Evolutionary conservation across 495 filamentous ascomycete species (phyloP), one percentile per base, ranked within the genome.

Genomic region (Astrocystis sublimbata): DNA sequence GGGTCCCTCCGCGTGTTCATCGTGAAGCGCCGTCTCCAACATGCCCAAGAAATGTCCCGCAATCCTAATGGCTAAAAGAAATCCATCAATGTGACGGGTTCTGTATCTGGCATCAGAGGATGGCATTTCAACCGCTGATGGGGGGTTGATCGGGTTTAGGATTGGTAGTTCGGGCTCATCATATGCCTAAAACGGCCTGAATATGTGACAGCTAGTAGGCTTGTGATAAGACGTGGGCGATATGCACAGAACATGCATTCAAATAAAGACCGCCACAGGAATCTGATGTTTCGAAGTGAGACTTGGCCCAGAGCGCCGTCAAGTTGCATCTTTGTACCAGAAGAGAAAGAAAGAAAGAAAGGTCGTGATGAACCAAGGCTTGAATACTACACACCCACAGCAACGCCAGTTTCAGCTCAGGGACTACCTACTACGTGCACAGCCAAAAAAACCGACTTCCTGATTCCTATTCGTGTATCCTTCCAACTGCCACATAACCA

Each of bases 371-470:
- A n/a, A n/a, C n/a, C n/a, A n/a, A 57, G 40, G 51, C 40, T 45
- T 45, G 54, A 43, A 10, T 38, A 12, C 57, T 42, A n/a, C 58
- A 33, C 47, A 45, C 38, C 23, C 35, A 53, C 47, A 46, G 9
- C 13, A 6, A 61, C 36, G 36, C 47, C 41, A 4, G 40, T 62
- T 49, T 62, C 60, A 62, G 46, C 59, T 51, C 50, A 30, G 45
- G 40, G 19, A 47, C 23, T 47, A 42, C 12, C 49, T 50, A 61
- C 17, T 61, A n/a, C n/a, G n/a, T n/a, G n/a, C 59, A 61, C 36
- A 54, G 59, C 31, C n/a, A 28, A 23, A 17, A 13, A n/a, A 45
- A 13, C 24, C 21, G 21, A 13, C 23, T 38, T 21, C n/a, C 19
- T 21, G 38, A 9, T 47, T 45, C 33, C 23, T 41, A 56, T 62